Conservation (phyloP, 2,329 filamentous ascomycete species). For the Pyrenophora graminea region DNA sequence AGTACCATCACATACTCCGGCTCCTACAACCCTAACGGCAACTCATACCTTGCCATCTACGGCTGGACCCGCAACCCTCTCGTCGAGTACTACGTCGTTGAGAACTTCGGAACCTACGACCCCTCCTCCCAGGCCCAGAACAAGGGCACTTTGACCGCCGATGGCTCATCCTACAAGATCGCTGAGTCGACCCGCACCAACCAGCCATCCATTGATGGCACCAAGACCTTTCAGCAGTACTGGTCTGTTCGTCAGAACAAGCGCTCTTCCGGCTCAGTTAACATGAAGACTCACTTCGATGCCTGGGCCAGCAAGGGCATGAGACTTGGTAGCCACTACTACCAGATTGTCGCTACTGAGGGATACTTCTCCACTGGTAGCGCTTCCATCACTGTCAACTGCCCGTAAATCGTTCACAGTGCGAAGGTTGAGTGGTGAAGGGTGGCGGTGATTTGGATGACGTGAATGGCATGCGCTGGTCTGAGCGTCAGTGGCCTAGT, state of each 20-base stretch:
- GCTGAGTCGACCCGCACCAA: slow-evolving; percentile 43
- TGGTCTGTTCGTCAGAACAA: slow-evolving; percentile 48
- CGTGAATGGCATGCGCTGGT: background rate
- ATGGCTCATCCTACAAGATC: slow-evolving; percentile 42
- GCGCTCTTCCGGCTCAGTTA: slow-evolving; percentile 37
- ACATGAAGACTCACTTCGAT: slow-evolving; percentile 42
- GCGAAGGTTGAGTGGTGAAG: background rate
- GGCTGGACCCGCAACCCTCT: slow-evolving; percentile 61
- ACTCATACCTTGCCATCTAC: slow-evolving; percentile 60
- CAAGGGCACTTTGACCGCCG: slow-evolving; percentile 39
- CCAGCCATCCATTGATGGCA: slow-evolving; percentile 56
- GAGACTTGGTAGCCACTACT: slow-evolving; percentile 38
- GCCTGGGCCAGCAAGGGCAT: slow-evolving; percentile 42
- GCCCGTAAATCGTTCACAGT: slow-evolving; percentile 21
- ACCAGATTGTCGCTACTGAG: slow-evolving; percentile 46
- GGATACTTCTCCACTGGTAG: slow-evolving; percentile 58
- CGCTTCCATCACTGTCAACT: slow-evolving; percentile 54
- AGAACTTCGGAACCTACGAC: slow-evolving; percentile 58
- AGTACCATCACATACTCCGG: slow-evolving; percentile 44
- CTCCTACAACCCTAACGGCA: slow-evolving; percentile 40
- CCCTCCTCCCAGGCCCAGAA: slow-evolving; percentile 51
- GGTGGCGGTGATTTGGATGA: background rate
- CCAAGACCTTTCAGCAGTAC: slow-evolving; percentile 58
- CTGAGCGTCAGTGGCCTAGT: background rate
- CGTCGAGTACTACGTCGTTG: slow-evolving; percentile 59